A percentile compares a stretch with the other conserved stretches of the same genome.
Evolutionary conservation across 2,329 filamentous ascomycete species (phyloP).

Genomic region (Colletotrichum lentis): DNA sequence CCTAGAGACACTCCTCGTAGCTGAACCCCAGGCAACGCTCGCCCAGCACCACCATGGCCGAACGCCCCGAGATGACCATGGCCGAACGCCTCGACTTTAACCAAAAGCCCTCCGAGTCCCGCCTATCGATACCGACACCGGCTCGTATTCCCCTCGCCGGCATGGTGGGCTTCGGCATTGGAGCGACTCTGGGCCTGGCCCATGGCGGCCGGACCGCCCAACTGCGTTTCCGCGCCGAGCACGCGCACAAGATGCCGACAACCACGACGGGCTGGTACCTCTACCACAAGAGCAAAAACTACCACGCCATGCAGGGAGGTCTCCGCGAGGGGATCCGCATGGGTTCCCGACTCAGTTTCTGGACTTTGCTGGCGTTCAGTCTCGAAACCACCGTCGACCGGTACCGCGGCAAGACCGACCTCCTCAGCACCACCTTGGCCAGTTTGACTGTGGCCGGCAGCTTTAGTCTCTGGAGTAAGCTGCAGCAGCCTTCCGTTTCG

Average conservation of each 20-base stretch:
- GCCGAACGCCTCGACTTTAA: slow-evolving; percentile 42
- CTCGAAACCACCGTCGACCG: slow-evolving; percentile 88
- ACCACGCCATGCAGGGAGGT: slow-evolving; percentile 80
- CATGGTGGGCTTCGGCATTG: slow-evolving; percentile 70
- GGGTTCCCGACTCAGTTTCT: slow-evolving; percentile 73
- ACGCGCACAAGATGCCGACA: slow-evolving; percentile 89
- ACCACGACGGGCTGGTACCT: slow-evolving; percentile 91
- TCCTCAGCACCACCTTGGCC: slow-evolving; percentile 81
- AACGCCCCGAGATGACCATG: slow-evolving; percentile 15
- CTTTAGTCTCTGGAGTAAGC: slow-evolving; percentile 86
- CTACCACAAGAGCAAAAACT: slow-evolving; percentile 99
- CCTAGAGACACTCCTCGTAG: neutral
- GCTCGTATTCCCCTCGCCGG: slow-evolving; percentile 73
- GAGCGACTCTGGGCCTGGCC: slow-evolving; percentile 73
- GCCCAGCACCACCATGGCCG: slow-evolving; percentile 22
- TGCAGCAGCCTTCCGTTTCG: neutral
- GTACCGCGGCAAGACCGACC: slow-evolving; percentile 74
- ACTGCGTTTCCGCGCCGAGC: slow-evolving; percentile 91
- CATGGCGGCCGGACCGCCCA: slow-evolving; percentile 78
- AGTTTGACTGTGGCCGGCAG: slow-evolving; percentile 84
- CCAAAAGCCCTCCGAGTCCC: slow-evolving; percentile 50
- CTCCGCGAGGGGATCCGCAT: slow-evolving; percentile 80
- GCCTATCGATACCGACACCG: slow-evolving; percentile 69
- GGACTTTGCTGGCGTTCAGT: slow-evolving; percentile 78
- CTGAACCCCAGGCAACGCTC: neutral